Conservation (phyloP, 495 filamentous ascomycete genomes). For the Elasticomyces elasticus region DNA sequence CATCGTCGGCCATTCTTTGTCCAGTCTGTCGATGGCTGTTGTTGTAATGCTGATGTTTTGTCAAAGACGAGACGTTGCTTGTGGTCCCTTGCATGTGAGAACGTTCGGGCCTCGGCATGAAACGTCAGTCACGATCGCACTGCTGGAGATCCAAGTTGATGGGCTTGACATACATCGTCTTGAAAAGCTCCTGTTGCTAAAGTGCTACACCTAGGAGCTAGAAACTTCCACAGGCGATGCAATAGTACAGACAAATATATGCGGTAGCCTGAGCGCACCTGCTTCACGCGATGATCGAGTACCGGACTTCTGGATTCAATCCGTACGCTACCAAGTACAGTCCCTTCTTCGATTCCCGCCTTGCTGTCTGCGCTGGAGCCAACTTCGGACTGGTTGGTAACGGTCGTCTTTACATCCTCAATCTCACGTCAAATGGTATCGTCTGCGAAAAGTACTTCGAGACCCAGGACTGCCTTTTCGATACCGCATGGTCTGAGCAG, state of each 20-base stretch:
- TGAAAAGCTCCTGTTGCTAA: too few species aligned
- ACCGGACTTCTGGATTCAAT: constrained; percentile 84
- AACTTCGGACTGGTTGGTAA: constrained; percentile 98
- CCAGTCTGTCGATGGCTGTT: not conserved
- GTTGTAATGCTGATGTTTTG: not conserved
- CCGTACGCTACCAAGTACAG: constrained; percentile 95
- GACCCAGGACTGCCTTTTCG: constrained; percentile 93
- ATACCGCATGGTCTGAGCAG: constrained; percentile 84
- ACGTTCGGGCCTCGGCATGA: too few species aligned
- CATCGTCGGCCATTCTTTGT: constrained; percentile 15
- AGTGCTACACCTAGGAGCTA: too few species aligned
- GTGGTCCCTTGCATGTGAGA: too few species aligned
- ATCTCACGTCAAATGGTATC: constrained; percentile 71
- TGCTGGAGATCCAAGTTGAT: too few species aligned
- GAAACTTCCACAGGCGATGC: not conserved
- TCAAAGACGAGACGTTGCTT: not conserved
- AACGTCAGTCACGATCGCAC: too few species aligned
- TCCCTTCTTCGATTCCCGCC: constrained; percentile 87
- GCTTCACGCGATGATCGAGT: constrained; percentile 66
- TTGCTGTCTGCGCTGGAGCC: constrained; percentile 74
- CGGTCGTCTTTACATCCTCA: constrained; percentile 73
- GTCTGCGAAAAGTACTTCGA: constrained; percentile 82
- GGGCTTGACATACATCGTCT: too few species aligned
- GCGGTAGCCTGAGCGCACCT: not conserved
- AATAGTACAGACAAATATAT: not conserved